Evolutionary conservation across 169 alveolate species (phyloP).

Genomic region (Plasmodium billcollinsi): DNA sequence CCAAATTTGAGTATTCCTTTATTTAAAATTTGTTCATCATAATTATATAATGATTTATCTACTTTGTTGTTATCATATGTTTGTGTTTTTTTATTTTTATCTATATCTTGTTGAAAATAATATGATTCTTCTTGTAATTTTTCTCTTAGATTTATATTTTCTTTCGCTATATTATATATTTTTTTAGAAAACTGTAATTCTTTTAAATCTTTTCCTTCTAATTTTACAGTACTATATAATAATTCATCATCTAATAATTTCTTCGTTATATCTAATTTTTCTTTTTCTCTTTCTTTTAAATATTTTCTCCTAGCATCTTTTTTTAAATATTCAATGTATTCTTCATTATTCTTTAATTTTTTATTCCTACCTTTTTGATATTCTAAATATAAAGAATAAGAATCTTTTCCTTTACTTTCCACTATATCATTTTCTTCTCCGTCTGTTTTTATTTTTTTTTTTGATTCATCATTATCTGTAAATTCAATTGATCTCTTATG

Average conservation of each 20-base stretch:
- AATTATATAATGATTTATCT: conserved; percentile 46
- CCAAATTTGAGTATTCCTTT: conserved; percentile 73
- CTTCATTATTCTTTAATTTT: conserved; percentile 79
- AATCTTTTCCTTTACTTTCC: background rate
- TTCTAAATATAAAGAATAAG: conserved; percentile 73
- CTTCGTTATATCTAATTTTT: conserved; percentile 94
- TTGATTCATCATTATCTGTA: conserved; percentile 55
- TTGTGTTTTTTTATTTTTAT: conserved; percentile 85
- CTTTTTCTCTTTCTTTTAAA: conserved; percentile 94
- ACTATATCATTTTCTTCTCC: conserved; percentile 9
- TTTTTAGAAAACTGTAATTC: conserved; percentile 90
- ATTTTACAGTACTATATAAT: conserved; percentile 84
- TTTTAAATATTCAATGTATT: conserved; percentile 83
- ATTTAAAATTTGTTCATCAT: conserved; percentile 59
- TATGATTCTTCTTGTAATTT: conserved; percentile 83
- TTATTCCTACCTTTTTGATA: conserved; percentile 82
- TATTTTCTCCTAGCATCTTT: conserved; percentile 93
- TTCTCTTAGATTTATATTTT: conserved; percentile 89
- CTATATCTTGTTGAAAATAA: conserved; percentile 90
- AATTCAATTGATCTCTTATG: conserved; percentile 45
- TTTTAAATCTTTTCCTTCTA: conserved; percentile 79
- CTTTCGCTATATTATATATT: conserved; percentile 91
- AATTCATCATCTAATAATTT: conserved; percentile 92
- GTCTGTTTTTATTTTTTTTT: conserved; percentile 53
- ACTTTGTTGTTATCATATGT: conserved; percentile 38